Evolutionary conservation across 2,329 filamentous ascomycete species (phyloP), one percentile per base, ranked within the genome.

Genomic region (Hymenoscyphus salicellus): DNA sequence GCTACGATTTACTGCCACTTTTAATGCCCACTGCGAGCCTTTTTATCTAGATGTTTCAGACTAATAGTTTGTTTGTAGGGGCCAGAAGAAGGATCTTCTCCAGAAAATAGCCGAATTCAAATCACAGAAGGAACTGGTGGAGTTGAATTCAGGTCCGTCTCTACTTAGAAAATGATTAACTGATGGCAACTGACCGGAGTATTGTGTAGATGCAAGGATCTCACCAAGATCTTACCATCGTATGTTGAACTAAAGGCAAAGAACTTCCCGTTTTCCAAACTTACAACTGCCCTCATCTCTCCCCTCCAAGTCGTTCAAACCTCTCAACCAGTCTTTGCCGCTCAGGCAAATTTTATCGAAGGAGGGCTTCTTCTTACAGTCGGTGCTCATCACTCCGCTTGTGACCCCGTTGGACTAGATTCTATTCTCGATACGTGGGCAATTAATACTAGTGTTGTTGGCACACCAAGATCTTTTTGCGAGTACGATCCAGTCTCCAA

Each of bases 391-490:
- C 84, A 86, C 67, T 77, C 77, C 5, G 72, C 75, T 0, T 81
- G 84, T 77, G 84, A 86, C 62, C 81, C 82, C 74, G 77, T 76
- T 0, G 84, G 82, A 1, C 79, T 82, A 66, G 80, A 75, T 56
- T 17, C 38, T 20, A 68, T 69, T 58, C 60, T 69, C 2, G 76
- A 79, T 26, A 66, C 84, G 17, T 81, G 84, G 17, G 64, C 72
- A 2, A 77, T 83, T 1, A 73, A 86, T 5, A 77, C 79, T 0
- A 83, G 84, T 63, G 82, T 36, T 36, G 10, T 36, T 36, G 33
- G 10, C 14, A 36, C 33, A 11, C 8, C 33, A 11, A 36, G 14
- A 36, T 36, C 33, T 2, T 14, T 36, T 36, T 36, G 33, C 33
- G 33, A 36, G 33, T 36, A 36, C 33, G 84, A 68, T 38, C 62